Base-by-base conservation (phyloP, 306 rosid species). In the Citrullus colocynthis region DNA sequence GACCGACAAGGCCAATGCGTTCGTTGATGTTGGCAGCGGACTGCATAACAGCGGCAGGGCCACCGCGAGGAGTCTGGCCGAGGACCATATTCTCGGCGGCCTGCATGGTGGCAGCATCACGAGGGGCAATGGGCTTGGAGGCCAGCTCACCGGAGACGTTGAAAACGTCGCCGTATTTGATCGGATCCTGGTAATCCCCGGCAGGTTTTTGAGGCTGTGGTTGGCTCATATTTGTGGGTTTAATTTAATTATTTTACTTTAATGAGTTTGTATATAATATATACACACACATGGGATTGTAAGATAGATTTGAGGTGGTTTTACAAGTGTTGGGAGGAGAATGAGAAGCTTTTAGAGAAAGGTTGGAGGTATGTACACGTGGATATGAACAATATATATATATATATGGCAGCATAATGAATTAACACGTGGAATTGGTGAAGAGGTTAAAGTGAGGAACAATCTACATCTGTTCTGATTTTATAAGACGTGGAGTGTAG, bases 31-130 rank as follows among this genome's bases (percentile, higher is more conserved):
- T 15, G 0, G 96, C 93, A 0, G 93, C 97, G 0, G 89, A 87
- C 81, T 89, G 89, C 93, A 91, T 93, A 24, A 88, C 90, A 0
- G 89, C 67, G 0, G 97, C 92, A 0, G 92, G 93, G 3, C 96
- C 83, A 0, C 90, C 91, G 34, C 75, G 85, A 17, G 74, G 89
- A 66, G 91, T 85, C 44, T 85, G 82, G 8, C 97, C 91, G 6
- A 90, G 57, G 0, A 81, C 82, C 14, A 73, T 37, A 81, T 83
- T 86, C 76, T 90, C 97, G 0, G 88, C 87, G 2, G 93, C 85
- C 34, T 91, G 93, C 90, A 91, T 85, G 15, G 84, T 76, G 41
- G 87, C 84, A 0, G 93, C 93, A 72, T 89, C 88, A 76, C 60
- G 42, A 0, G 90, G 93, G 0, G 81, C 82, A 24, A 91, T 76